Base-by-base conservation (phyloP, 1,284 basidiomycete species). In the Singerocomus inundabilis region DNA sequence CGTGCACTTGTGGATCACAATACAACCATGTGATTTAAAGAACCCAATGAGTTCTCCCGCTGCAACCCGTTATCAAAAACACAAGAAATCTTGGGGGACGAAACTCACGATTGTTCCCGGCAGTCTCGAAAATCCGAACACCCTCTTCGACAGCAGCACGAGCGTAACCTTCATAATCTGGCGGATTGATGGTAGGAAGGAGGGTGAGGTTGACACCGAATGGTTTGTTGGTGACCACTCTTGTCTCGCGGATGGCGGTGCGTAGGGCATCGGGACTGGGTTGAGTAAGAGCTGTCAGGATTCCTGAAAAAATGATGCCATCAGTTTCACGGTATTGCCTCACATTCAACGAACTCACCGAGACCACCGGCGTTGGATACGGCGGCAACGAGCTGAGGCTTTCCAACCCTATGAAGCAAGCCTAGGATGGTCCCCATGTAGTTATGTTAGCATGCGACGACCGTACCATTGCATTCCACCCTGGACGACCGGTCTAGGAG, bases 131-230 rank as follows among this genome's bases (percentile, higher is more conserved):
- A 44, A 97, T 85, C 59, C 72, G 76, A 11, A 96, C 79, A n/a
- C 91, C 91, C 64, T 95, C 94, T 49, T 92, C 91, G 45, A 97
- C 80, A 5, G 93, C 88, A 2, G 80, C 93, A 11, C 81, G 76
- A 1, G 88, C 88, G 59, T 87, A 94, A 6, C 86, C 91, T 47
- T 80, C 80, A 58, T 98, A 98, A 64, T 96, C 92, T 1, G 95
- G 94, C 0, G 94, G 93, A 51, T 84, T 90, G 63, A 98, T 97
- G 26, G 82, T 83, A 0, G 95, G 94, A 21, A 97, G 75, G 12
- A 98, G 73, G 1, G 95, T 97, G 59, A 97, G 83, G 69, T 98
- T 98, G 52, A 97, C 94, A 25, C 91, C 95, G 67, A 94, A 93
- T 11, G 84, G 84, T 57, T 91, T 89, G 44, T 74, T 70, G 0